These are phyloP conservation scores for Leccinum boreale DNA, from an alignment of 768 basidiomycete species.

Conservation along the genomic window DNA sequence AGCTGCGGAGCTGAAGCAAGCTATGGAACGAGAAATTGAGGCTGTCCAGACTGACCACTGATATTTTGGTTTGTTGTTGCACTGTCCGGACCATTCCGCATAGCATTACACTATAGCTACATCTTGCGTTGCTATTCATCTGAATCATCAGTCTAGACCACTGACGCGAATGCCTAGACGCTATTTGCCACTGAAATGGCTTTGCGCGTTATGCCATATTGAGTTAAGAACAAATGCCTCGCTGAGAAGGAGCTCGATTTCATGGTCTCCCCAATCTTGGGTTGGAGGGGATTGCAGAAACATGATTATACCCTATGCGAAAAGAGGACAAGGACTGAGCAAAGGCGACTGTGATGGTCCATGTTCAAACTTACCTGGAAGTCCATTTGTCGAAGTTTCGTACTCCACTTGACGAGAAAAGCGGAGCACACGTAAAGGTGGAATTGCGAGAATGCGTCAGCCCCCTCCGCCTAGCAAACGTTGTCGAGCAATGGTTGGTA, in stretches of 20 bases:
- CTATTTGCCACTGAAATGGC: conserved; percentile 69
- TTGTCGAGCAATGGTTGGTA: neutral
- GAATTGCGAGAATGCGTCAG: conserved; percentile 98
- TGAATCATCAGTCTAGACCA: neutral
- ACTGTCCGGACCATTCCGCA: conserved; percentile 2
- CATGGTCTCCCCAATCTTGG: conserved; percentile 92
- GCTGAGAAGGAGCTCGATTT: conserved; percentile 91
- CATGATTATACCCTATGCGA: conserved; percentile 90
- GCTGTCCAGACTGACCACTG: conserved; percentile 34
- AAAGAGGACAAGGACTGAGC: conserved; percentile 1
- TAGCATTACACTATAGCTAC: conserved; percentile 27
- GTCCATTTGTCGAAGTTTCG: conserved; percentile 92
- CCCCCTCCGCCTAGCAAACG: conserved; percentile 77
- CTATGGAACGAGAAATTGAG: conserved; percentile 60
- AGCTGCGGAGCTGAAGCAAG: conserved; percentile 54
- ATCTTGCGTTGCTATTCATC: conserved; percentile 16
- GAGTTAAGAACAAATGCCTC: conserved; percentile 94
- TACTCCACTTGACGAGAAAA: conserved; percentile 94
- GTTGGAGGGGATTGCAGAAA: conserved; percentile 92
- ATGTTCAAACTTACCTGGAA: conserved; percentile 70
- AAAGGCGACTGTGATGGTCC: neutral
- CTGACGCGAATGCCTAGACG: neutral
- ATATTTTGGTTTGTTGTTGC: neutral
- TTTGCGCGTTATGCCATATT: conserved; percentile 91
- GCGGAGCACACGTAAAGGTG: conserved; percentile 98